Conservation (phyloP, 2,329 filamentous ascomycete species). For the Calycina herbarum region DNA sequence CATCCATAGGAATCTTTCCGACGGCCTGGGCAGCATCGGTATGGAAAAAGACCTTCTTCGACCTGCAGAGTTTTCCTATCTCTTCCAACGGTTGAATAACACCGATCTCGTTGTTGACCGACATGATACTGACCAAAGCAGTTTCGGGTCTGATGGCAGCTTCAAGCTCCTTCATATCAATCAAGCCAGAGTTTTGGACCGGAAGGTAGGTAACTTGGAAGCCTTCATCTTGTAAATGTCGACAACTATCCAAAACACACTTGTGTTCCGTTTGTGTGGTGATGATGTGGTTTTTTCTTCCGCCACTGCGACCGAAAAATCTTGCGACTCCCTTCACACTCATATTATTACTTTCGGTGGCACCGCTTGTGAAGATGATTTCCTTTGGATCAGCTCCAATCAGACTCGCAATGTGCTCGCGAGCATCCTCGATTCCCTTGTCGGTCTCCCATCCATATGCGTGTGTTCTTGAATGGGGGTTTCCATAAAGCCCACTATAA, state of each 20-base stretch:
- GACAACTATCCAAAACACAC: constrained; percentile 95
- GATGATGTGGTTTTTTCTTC: constrained; percentile 93
- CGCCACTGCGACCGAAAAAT: constrained; percentile 88
- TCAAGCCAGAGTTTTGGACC: constrained; percentile 81
- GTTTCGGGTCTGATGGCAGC: constrained; percentile 90
- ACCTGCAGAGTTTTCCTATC: constrained; percentile 88
- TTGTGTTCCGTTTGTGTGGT: constrained; percentile 98
- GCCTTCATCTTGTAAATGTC: constrained; percentile 94
- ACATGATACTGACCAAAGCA: constrained; percentile 92
- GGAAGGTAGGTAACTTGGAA: constrained; percentile 97
- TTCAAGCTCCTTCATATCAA: constrained; percentile 81
- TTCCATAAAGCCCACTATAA: constrained; percentile 91
- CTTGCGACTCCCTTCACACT: constrained; percentile 97
- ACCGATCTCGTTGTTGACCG: constrained; percentile 98
- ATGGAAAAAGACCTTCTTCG: constrained; percentile 96
- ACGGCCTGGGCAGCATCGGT: constrained; percentile 95
- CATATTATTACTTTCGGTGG: constrained; percentile 99
- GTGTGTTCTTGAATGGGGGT: constrained; percentile 95
- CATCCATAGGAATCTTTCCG: constrained; percentile 96
- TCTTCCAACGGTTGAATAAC: constrained; percentile 96
- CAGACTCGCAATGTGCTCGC: constrained; percentile 77
- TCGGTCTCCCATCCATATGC: constrained; percentile 99
- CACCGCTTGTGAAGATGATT: constrained; percentile 97
- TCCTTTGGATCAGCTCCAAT: constrained; percentile 96
- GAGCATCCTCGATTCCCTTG: constrained; percentile 84